Base-by-base conservation (phyloP, 345 rosid genomes). In the Salix dunnii region DNA sequence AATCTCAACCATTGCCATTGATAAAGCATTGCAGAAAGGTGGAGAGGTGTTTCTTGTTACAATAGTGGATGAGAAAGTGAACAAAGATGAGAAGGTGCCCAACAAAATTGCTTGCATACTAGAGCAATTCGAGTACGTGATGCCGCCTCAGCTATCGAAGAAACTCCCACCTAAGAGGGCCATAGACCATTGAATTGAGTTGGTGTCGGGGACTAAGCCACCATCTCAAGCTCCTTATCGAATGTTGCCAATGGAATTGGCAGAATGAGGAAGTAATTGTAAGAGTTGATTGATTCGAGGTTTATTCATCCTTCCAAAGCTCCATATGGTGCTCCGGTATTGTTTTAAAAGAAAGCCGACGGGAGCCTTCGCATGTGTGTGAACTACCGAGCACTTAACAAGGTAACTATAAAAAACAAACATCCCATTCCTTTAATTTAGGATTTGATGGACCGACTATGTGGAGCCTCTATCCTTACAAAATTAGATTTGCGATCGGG, bases 11-110 rank as follows among this genome's bases (percentile, higher is more conserved):
- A 2, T 14, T 2, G 6, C 6, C 13, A 46, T 46, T 46, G 18
- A 46, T 3, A 46, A 46, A 5, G 5, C 51, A 46, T 14, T 46
- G 13, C 0, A 0, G 1, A 14, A 46, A 46, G 18, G 18, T 14
- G 1, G 18, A 17, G 51, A 46, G 13, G 18, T 46, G 2, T 46
- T 46, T 14, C 18, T 46, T 46, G 18, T 0, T 1, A 46, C 1
- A 14, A 3, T 46, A 46, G 0, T 14, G 17, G 5, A 46, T 0
- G 1, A 46, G 18, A 46, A 46, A 13, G 13, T 0, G 0, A 1
- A 13, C 2, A 13, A 6, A 3, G 8, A 2, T 20, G 9, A 14
- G 1, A 3, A 17, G 12, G 42, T 66, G 20, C 21, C 6, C 2
- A 36, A 31, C 6, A 14, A 66, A 36, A 28, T 66, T 33, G 23